Base-by-base conservation (phyloP, 2,329 filamentous ascomycete genomes). In the Simplicillium sp. region DNA sequence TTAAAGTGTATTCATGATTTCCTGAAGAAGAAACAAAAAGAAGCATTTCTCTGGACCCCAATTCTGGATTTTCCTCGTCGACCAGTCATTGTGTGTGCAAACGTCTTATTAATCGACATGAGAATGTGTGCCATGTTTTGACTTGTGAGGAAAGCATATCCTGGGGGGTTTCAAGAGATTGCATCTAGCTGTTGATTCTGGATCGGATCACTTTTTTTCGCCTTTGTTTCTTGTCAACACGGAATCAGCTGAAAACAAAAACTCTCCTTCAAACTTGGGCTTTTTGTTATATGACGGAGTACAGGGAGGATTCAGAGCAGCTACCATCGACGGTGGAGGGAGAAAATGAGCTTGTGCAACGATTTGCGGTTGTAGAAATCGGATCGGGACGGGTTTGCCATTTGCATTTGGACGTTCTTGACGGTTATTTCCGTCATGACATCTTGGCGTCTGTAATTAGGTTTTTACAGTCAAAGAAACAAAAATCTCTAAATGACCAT, bases 371-470 rank as follows among this genome's bases (percentile, higher is more conserved):
- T 66, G 66, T 66, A 66, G 62, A 67, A 63, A 60, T 60, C 62
- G 52, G 58, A 67, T 59, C 67, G 66, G 69, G 67, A 70, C 72
- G 70, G 69, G 70, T 75, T 70, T 68, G 68, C 72, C 72, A 72
- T 69, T 70, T 77, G 74, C 75, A 78, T 77, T 75, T 76, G 73
- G 71, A 76, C 72, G 71, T 25, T 77, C 70, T 25, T 25, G 66
- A 70, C 69, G 71, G 70, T 25, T 25, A 25, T 69, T 73, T 77
- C 68, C 73, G 73, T 78, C 72, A 71, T 25, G 9, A 25, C 68
- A 75, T 74, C 71, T 69, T 73, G 73, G 73, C 73, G 73, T 77
- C 73, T 76, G 72, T 77, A 76, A 74, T 75, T 68, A 75, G 72
- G 72, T 71, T 75, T 41, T 72, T 73, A 71, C 66, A 68, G 70